These are phyloP conservation scores for Pseudozyma sp. DNA, from an alignment of 1,284 basidiomycete genomes.

Conservation along the genomic window DNA sequence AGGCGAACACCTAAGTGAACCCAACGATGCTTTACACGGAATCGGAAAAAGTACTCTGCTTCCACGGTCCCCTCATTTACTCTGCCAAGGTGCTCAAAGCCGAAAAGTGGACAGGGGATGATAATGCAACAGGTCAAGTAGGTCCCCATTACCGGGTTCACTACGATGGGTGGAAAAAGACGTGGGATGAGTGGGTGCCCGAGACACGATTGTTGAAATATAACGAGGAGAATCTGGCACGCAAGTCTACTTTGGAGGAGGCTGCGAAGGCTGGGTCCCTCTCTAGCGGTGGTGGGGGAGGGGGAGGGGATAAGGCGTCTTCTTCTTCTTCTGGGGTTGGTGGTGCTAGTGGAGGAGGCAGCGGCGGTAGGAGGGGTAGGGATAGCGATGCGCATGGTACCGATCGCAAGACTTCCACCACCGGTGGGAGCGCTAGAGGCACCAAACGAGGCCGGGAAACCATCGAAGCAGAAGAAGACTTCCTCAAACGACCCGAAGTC, in stretches of 20 bases:
- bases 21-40: constrained; percentile 69
- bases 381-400: constrained; percentile 10
- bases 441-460: constrained; percentile 45
- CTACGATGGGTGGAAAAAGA: constrained; percentile 99
- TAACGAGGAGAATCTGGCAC: constrained; percentile 84
- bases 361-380: constrained; percentile 7
- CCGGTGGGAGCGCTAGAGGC: constrained; percentile 1
- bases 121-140: constrained; percentile 75
- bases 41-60: constrained; percentile 89
- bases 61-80: constrained; percentile 93
- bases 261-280: constrained; percentile 67
- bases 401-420: constrained; percentile 10
- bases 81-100: constrained; percentile 92
- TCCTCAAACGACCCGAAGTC: constrained; percentile 84
- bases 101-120: constrained; percentile 80
- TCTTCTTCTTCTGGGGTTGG: constrained; percentile 26
- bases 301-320: constrained; percentile 3
- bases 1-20: neutral
- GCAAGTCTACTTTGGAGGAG: constrained; percentile 74
- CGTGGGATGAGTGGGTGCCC: constrained; percentile 99
- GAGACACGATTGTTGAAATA: constrained; percentile 84
- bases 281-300: constrained; percentile 12
- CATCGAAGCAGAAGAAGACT: constrained; percentile 71
- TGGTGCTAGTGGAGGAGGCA: neutral
- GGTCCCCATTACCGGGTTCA: constrained; percentile 94